Percentiles rank a stretch among this genome's conserved stretches.
phyloP scores from a whole-genome alignment of 2,329 filamentous ascomycete species.

The Verticillium albo-atrum region DNA sequence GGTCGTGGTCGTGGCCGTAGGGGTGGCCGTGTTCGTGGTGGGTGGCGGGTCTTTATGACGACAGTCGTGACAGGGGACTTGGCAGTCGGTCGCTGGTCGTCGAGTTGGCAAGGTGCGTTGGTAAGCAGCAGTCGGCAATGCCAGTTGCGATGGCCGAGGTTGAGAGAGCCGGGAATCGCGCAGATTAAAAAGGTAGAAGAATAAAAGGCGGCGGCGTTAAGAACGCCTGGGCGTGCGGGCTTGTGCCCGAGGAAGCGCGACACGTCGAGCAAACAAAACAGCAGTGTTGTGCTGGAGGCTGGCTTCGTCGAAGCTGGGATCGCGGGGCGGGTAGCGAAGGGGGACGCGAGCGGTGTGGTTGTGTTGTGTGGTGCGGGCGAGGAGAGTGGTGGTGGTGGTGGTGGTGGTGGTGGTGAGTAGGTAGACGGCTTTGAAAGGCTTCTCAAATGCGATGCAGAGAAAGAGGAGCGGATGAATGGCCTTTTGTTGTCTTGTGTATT shows the following conservation, averaged over 20 bases:
- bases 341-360: background rate
- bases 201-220: slow-evolving; percentile 11
- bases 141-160: background rate
- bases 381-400: slow-evolving; percentile 2
- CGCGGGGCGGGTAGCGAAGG: background rate
- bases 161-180: background rate
- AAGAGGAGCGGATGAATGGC: slow-evolving; percentile 2
- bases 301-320: background rate
- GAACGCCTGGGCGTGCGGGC: slow-evolving; percentile 15
- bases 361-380: background rate
- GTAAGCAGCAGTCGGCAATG: background rate
- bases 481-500: background rate
- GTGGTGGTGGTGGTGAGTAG: no score
- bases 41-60: background rate
- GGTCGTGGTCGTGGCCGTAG: background rate
- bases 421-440: slow-evolving; percentile 1
- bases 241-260: slow-evolving; percentile 11
- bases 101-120: background rate
- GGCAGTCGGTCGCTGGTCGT: background rate
- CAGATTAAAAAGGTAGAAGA: slow-evolving; percentile 3
- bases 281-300: slow-evolving; percentile 7
- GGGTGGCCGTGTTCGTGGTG: no score
- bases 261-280: slow-evolving; percentile 16
- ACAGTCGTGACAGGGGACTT: background rate
- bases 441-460: slow-evolving; percentile 4